Evolutionary conservation across 202 grass and related monocot species (phyloP).

Genomic region (Dendrocalamus latiflorus): DNA sequence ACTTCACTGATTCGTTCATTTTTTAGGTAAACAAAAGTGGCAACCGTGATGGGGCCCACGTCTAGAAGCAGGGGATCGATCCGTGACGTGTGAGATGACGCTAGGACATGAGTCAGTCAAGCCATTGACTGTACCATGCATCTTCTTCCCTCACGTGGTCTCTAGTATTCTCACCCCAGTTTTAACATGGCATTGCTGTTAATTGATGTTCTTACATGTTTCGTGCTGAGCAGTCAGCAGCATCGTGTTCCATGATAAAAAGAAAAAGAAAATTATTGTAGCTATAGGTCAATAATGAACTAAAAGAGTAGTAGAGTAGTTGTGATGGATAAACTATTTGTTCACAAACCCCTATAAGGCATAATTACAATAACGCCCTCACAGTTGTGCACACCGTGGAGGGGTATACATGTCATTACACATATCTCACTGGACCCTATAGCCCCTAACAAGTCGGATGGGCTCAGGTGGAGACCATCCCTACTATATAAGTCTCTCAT

Average conservation of each 20-base stretch:
- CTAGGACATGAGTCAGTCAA: background rate
- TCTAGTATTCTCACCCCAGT: background rate
- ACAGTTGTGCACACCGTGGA: too few species aligned
- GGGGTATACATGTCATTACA: too few species aligned
- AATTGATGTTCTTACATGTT: background rate
- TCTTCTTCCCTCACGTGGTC: background rate
- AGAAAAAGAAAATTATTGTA: too few species aligned
- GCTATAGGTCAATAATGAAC: too few species aligned
- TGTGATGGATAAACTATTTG: too few species aligned
- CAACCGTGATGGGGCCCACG: background rate
- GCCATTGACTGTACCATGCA: background rate
- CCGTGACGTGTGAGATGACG: constrained; percentile 20
- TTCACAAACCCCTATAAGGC: too few species aligned
- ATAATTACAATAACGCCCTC: too few species aligned
- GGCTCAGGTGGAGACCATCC: too few species aligned
- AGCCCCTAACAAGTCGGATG: too few species aligned
- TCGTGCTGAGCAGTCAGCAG: background rate
- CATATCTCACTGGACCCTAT: too few species aligned
- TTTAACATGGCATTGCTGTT: background rate
- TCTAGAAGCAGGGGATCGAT: background rate
- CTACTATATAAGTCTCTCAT: too few species aligned
- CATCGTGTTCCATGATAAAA: background rate
- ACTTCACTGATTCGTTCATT: background rate
- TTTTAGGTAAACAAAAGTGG: background rate
- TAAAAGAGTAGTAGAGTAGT: too few species aligned